Evolutionary conservation across 148 eudicot species (phyloP), one percentile per base, ranked within the genome.

Genomic region (Chenopodium album): DNA sequence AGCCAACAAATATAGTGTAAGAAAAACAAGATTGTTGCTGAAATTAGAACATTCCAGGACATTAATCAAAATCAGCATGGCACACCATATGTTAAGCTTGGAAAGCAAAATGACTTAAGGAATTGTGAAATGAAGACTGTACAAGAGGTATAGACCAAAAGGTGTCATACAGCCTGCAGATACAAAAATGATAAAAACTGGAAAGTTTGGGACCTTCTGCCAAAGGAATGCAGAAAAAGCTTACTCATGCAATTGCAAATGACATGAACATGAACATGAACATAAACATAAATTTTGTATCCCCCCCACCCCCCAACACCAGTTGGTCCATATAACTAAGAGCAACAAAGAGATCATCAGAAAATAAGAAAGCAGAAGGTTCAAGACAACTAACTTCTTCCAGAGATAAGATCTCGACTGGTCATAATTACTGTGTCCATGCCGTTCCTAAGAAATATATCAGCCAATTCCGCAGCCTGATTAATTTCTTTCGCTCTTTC

Each of bases 341-440:
- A 3, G 22, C 26, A 62, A 62, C 23, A 22, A 62, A 22, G 28
- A 62, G 23, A 1, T 62, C 11, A 62, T 62, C 23, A 62, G 14
- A 26, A 10, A 26, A 41, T 29, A 7, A 41, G 22, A 78, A 46
- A 60, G 71, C 22, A 65, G 5, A 84, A 29, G 10, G 79, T 22
- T 73, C n/a, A 65, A 60, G 72, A 73, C 56, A 28, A 87, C 97
- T 72, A 72, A 96, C 99, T 92, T 90, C 87, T 91, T 78, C 99
- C 99, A 47, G 90, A 88, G 46, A 96, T 88, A 80, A 96, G 98
- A 78, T 89, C 85, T 76, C 99, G 87, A 76, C 98, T 96, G 75
- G 99, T 94, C 95, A 96, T 86, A 83, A 96, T 85, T 48, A 96
- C 89, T 78, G 98, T 96, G 83, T 96, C 99, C 79, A 89, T 87